Conservation (phyloP, 139 green algal species). For the Chlorella sp. region DNA sequence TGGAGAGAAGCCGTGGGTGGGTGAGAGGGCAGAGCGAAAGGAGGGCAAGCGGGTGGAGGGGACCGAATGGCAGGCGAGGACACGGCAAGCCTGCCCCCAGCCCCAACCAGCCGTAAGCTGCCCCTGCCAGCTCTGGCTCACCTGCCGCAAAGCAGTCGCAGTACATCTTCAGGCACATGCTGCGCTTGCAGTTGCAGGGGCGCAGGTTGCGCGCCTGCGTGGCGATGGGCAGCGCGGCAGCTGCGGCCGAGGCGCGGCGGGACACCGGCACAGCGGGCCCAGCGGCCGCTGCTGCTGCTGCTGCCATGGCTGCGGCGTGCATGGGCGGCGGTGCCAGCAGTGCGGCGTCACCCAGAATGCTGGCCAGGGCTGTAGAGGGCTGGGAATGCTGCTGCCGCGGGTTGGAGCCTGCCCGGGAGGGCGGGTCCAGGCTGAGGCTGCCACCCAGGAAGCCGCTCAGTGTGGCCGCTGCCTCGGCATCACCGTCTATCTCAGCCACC, state of each 20-base stretch:
- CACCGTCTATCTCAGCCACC: not conserved
- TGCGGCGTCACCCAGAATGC: not conserved
- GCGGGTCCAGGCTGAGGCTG: not conserved
- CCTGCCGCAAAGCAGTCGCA: constrained; percentile 89
- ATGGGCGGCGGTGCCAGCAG: not conserved
- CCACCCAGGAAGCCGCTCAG: constrained; percentile 3
- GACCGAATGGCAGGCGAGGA: not conserved
- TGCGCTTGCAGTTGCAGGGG: constrained; percentile 91
- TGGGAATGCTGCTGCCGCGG: not conserved
- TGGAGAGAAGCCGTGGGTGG: not conserved
- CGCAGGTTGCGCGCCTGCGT: not conserved
- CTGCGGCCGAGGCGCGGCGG: not conserved
- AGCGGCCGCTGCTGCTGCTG: not conserved
- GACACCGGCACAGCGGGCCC: constrained; percentile 3
- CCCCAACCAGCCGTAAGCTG: too few relatives aligned
- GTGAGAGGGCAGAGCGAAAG: not conserved
- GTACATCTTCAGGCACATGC: constrained; percentile 93
- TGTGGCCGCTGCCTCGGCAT: constrained; percentile 8
- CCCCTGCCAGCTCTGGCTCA: not conserved
- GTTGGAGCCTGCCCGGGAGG: not conserved
- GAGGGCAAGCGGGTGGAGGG: not conserved
- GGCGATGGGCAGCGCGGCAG: not conserved
- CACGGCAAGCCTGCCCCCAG: not conserved
- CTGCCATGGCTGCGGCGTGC: constrained; percentile 28
- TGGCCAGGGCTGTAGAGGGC: not conserved